phyloP scores from a whole-genome alignment of 257 asterid genomes.

The Capsicum chinense region DNA sequence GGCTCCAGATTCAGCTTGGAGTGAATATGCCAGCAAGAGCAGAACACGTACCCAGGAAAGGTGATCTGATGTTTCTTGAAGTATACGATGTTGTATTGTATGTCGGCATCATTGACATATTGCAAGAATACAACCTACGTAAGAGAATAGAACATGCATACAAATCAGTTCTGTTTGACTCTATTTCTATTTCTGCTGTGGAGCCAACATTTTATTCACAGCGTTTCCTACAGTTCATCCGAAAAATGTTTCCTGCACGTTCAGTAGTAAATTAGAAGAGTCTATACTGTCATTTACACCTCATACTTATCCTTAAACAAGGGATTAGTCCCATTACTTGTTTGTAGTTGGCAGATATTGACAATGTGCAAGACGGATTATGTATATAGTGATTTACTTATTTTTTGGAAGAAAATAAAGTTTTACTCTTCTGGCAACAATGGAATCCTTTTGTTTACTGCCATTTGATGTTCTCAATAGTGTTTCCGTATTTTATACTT shows the following conservation, averaged over 20 bases:
- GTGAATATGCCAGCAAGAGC: slow-evolving; percentile 99
- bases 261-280: slow-evolving; percentile 37
- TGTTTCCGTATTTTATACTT: background rate
- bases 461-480: background rate
- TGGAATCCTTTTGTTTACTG: background rate
- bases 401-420: background rate
- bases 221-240: slow-evolving; percentile 79
- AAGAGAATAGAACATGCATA: slow-evolving; percentile 88
- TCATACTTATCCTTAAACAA: background rate
- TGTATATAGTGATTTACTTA: background rate
- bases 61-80: slow-evolving; percentile 61
- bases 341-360: slow-evolving; percentile 14
- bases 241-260: slow-evolving; percentile 80
- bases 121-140: slow-evolving; percentile 85
- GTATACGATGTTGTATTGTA: slow-evolving; percentile 91
- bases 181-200: slow-evolving; percentile 83
- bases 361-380: background rate
- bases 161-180: slow-evolving; percentile 80
- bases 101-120: slow-evolving; percentile 89
- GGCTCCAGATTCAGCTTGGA: slow-evolving; percentile 95
- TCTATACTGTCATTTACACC: background rate
- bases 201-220: slow-evolving; percentile 89
- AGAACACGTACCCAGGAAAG: slow-evolving; percentile 58
- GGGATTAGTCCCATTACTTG: background rate
- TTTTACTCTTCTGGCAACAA: background rate